These are phyloP conservation scores for Amanita rubescens DNA, from an alignment of 768 basidiomycete species.

Conservation along the genomic window DNA sequence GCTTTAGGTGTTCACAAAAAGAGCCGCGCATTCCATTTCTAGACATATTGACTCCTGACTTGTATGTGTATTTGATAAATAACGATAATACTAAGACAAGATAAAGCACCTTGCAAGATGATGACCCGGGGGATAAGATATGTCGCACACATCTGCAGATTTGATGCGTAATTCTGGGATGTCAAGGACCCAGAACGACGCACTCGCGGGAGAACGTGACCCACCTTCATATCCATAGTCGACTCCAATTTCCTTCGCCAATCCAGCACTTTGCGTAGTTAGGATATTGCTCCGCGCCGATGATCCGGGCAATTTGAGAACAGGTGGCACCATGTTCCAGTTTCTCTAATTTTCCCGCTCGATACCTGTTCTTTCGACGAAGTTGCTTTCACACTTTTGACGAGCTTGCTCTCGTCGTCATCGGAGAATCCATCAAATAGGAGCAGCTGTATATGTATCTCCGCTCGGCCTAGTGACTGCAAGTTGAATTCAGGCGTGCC, in stretches of 20 bases:
- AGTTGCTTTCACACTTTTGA: conserved; percentile 47
- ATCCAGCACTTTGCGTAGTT: neutral
- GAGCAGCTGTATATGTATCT: conserved; percentile 43
- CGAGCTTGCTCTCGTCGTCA: conserved; percentile 45
- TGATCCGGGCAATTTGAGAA: conserved; percentile 26
- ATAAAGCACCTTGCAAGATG: neutral
- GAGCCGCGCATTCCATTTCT: too few relatives aligned
- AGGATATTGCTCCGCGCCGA: conserved; percentile 12
- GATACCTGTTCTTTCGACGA: conserved; percentile 31
- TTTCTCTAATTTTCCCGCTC: conserved; percentile 17
- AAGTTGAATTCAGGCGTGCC: too few relatives aligned
- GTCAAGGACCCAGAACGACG: neutral
- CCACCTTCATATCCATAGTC: neutral
- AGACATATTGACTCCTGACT: neutral
- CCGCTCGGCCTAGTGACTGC: conserved; percentile 31
- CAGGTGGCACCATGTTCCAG: conserved; percentile 11
- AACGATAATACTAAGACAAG: neutral
- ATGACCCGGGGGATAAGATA: too few relatives aligned
- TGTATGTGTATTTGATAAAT: conserved; percentile 5
- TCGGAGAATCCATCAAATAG: conserved; percentile 46
- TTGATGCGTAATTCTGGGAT: neutral
- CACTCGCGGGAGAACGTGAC: neutral
- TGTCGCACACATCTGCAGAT: neutral
- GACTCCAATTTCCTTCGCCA: neutral
- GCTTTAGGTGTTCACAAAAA: too few relatives aligned